Base-by-base conservation (phyloP, 176 grass and related monocot genomes). In the Luzula sylvatica region DNA sequence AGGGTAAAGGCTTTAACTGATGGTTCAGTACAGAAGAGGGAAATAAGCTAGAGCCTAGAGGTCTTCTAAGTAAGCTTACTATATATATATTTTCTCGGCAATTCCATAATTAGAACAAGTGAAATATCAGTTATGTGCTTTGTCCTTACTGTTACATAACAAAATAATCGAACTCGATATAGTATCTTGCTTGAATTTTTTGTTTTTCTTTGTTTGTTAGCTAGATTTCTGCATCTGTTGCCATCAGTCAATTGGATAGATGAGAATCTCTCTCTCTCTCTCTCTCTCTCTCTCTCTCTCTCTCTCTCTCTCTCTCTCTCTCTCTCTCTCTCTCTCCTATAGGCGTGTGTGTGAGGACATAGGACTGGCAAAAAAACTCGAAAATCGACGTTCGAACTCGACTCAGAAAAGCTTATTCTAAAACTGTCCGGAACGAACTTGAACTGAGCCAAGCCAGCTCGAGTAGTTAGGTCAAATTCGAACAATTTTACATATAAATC, bases 161-260 rank as follows among this genome's bases (percentile, higher is more conserved):
- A 52, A 21, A 6, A 53, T 53, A 15, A n/a, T 5, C 13, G 23
- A 15, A 18, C 12, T 30, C 20, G 2, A 38, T 9, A 32, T 35
- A 38, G 38, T 15, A 48, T 47, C 59, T 13, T 8, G 19, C 15
- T 65, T 48, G 19, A 27, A 46, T 44, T 15, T 5, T 32, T 16
- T 28, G n/a, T 24, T 50, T 65, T 65, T 50, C 42, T 49, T 65
- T 48, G 26, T 50, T 28, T 44, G 60, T 18, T 65, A 35, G 45
- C 60, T 65, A 50, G 42, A 15, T 66, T 66, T 66, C 46, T 46
- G 65, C 25, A 69, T 57, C 38, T 20, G 51, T 69, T 55, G 35
- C 65, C 50, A 69, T 69, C 65, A 69, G 48, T 69, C 65, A 69
- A 53, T 20, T 69, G 51, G 32, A 46, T 19, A 57, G 65, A 57